Base-by-base conservation (phyloP, 2,329 filamentous ascomycete genomes). In the Beauveria caledonica region DNA sequence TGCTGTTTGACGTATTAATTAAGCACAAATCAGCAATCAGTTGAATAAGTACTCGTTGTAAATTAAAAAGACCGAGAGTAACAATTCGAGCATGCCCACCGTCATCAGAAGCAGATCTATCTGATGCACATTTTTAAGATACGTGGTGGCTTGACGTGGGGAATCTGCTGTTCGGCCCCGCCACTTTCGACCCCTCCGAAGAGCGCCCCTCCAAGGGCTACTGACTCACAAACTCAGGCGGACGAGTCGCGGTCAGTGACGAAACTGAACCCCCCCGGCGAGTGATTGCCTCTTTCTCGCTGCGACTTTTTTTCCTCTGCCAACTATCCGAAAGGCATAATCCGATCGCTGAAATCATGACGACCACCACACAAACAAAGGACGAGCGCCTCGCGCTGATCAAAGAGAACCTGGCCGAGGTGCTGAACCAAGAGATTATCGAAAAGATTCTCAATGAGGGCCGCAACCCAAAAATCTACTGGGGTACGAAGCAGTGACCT, bases 391-490 rank as follows among this genome's bases (percentile, higher is more conserved):
- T 93, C 67, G 80, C 80, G 60, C 81, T 96, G 69, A 95, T 96
- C 76, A 84, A 81, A 63, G 85, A 87, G 71, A 94, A 94, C 73
- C 80, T 95, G 62, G 85, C 87, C 63, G 92, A 96, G 78, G 79
- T 90, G 54, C 82, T 96, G 63, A 92, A 94, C 70, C 86, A 86
- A 25, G 90, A 96, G 70, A 90, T 95, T 64, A 88, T 94, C 70
- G 84, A 92, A 71, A 80, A 85, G 50, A 81, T 93, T 64, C 74
- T 88, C 65, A 85, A 85, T 62, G 81, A 89, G 71, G 86, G 90
- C 58, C 82, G 87, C 51, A 83, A 86, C 58, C 81, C 90, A 56
- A 88, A 86, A 71, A 85, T 95, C 73, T 96, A 96, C 84, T 95
- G 90, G 90, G 89, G 85, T 84, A 71, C 63, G 73, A 21, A 10